Conservation (phyloP, 257 asterid species). For the Anisodus tanguticus region DNA sequence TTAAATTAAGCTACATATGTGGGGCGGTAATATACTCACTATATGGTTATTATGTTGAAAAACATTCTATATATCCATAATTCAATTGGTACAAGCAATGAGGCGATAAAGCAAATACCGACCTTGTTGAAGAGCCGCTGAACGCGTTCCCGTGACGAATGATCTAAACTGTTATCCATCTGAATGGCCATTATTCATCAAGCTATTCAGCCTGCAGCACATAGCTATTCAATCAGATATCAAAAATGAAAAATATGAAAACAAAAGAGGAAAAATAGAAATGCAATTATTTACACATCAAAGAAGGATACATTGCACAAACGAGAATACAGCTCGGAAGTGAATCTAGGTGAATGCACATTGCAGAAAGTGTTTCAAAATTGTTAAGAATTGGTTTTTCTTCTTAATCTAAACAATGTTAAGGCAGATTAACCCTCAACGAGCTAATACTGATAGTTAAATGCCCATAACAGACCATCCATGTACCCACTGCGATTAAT, state of each 20-base stretch:
- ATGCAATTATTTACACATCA: slow-evolving; percentile 22
- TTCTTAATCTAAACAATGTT: neutral
- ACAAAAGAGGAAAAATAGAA: neutral
- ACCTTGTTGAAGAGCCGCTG: slow-evolving; percentile 86
- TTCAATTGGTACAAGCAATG: neutral
- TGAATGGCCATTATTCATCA: slow-evolving; percentile 73
- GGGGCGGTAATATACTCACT: neutral
- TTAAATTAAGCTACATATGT: neutral
- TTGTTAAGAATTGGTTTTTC: neutral
- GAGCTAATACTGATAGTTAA: neutral
- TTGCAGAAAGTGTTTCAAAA: slow-evolving; percentile 18
- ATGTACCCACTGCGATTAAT: neutral
- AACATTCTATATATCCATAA: slow-evolving; percentile 10
- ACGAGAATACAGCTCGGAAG: neutral
- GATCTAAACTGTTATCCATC: slow-evolving; percentile 75
- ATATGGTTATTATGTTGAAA: neutral
- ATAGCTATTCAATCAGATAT: neutral
- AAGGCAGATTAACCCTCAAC: slow-evolving; percentile 15
- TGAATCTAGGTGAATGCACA: slow-evolving; percentile 4
- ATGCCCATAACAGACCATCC: slow-evolving; percentile 4
- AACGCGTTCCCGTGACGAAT: slow-evolving; percentile 63
- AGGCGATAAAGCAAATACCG: slow-evolving; percentile 4
- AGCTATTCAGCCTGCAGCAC: slow-evolving; percentile 27
- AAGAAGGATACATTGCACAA: slow-evolving; percentile 14
- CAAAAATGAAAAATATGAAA: neutral